These are phyloP conservation scores for Claviceps purpurea DNA, from an alignment of 2,329 filamentous ascomycete genomes.

Conservation along the genomic window DNA sequence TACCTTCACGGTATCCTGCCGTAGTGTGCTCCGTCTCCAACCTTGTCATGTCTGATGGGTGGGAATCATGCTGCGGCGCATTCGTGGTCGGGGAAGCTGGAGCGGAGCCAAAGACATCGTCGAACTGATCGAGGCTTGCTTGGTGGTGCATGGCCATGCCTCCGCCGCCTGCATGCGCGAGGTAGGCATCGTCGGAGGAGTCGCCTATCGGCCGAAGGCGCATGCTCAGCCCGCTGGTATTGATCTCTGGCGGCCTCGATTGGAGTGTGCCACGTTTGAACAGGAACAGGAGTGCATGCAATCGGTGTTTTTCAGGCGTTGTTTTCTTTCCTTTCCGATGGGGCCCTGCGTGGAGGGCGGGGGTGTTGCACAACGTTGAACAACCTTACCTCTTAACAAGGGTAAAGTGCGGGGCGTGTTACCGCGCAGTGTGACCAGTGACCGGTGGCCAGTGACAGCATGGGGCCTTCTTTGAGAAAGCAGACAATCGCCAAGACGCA, in stretches of 20 bases:
- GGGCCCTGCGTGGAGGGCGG: neutral
- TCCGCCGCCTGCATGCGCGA: constrained; percentile 6
- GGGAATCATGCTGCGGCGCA: constrained; percentile 11
- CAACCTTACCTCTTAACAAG: too few relatives aligned
- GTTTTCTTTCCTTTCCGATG: neutral
- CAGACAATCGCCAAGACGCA: too few relatives aligned
- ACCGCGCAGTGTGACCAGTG: too few relatives aligned
- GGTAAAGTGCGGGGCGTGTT: too few relatives aligned
- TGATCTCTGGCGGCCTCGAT: neutral
- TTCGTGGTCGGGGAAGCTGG: constrained; percentile 11
- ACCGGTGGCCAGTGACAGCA: too few relatives aligned
- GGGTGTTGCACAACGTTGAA: too few relatives aligned
- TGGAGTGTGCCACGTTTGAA: neutral
- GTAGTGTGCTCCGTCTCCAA: constrained; percentile 67
- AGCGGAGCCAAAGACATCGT: constrained; percentile 24
- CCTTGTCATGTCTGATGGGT: constrained; percentile 54
- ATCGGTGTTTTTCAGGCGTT: too few relatives aligned
- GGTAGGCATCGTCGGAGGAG: constrained; percentile 15
- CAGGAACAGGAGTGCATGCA: too few relatives aligned
- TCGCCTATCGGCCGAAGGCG: constrained; percentile 21
- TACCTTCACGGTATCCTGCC: constrained; percentile 81
- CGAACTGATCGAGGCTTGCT: constrained; percentile 14
- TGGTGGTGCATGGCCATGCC: neutral
- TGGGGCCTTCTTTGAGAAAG: too few relatives aligned
- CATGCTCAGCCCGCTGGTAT: constrained; percentile 12